A percentile compares a stretch with the other conserved stretches of the same genome.
These are phyloP conservation scores for Boletus rubescentipes DNA, from an alignment of 768 basidiomycete species.

Conservation along the genomic window DNA sequence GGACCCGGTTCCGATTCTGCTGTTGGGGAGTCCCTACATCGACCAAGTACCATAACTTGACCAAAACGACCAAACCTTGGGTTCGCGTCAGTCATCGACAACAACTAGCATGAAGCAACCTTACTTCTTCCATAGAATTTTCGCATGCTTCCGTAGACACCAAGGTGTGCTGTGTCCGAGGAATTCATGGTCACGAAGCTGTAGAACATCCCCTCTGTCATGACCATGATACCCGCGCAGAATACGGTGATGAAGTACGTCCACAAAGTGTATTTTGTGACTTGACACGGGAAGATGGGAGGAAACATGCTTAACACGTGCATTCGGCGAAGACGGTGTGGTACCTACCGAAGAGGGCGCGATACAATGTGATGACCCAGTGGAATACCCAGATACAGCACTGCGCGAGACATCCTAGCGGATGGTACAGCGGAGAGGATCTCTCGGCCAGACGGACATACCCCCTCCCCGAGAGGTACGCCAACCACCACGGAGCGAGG, in stretches of 20 bases:
- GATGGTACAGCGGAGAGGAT: slow-evolving; percentile 25
- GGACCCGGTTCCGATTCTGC: background rate
- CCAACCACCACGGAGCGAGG: slow-evolving; percentile 21
- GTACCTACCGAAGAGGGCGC: slow-evolving; percentile 21
- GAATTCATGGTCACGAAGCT: slow-evolving; percentile 9
- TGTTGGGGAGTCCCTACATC: background rate
- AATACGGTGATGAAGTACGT: slow-evolving; percentile 22
- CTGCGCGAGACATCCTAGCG: slow-evolving; percentile 24
- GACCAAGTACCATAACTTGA: slow-evolving; percentile 20
- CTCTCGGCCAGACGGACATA: slow-evolving; percentile 22
- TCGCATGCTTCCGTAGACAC: slow-evolving; percentile 15
- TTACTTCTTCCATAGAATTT: slow-evolving; percentile 18
- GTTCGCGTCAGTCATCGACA: background rate
- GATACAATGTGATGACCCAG: slow-evolving; percentile 18
- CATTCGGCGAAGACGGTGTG: background rate
- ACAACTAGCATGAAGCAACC: too few relatives aligned
- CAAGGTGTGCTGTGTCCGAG: slow-evolving; percentile 14
- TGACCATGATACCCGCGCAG: slow-evolving; percentile 10
- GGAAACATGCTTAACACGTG: background rate
- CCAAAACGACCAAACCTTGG: slow-evolving; percentile 11
- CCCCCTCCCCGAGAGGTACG: slow-evolving; percentile 19
- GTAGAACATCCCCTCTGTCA: slow-evolving; percentile 24
- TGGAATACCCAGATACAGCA: slow-evolving; percentile 27
- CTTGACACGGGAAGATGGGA: slow-evolving; percentile 5
- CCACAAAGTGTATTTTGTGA: slow-evolving; percentile 9